These are phyloP conservation scores for Monilinia aucupariae DNA, from an alignment of 2,329 filamentous ascomycete genomes.

Conservation along the genomic window DNA sequence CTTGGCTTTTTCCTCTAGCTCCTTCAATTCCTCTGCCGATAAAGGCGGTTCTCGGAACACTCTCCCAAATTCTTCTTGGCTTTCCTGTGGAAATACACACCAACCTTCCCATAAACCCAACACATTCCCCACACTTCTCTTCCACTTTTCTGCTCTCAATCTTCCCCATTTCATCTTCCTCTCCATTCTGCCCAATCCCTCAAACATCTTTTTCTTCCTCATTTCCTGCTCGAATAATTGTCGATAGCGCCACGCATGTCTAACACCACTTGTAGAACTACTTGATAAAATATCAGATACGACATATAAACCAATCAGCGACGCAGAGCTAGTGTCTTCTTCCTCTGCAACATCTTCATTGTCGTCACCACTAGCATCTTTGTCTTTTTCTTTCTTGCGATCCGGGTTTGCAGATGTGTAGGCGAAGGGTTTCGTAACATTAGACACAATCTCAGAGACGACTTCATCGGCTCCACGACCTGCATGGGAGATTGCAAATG, in stretches of 20 bases:
- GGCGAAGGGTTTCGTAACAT: slow-evolving; percentile 71
- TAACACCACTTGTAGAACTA: slow-evolving; percentile 56
- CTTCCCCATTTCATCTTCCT: slow-evolving; percentile 60
- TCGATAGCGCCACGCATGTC: slow-evolving; percentile 65
- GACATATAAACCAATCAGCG: slow-evolving; percentile 76
- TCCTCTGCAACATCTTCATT: slow-evolving; percentile 42
- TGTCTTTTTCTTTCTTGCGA: slow-evolving; percentile 37
- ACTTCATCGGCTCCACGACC: slow-evolving; percentile 83
- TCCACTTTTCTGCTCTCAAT: slow-evolving; percentile 61
- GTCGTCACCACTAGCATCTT: slow-evolving; percentile 35
- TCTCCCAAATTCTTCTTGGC: slow-evolving; percentile 63
- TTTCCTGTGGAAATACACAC: slow-evolving; percentile 68
- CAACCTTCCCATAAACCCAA: slow-evolving; percentile 59
- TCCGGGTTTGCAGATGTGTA: slow-evolving; percentile 66
- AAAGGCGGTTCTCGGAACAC: slow-evolving; percentile 67
- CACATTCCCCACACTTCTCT: slow-evolving; percentile 51
- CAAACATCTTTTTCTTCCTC: slow-evolving; percentile 54
- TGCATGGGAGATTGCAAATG: slow-evolving; percentile 84
- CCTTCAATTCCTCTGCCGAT: slow-evolving; percentile 38
- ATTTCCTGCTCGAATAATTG: slow-evolving; percentile 59
- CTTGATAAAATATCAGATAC: slow-evolving; percentile 64
- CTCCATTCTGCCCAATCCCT: slow-evolving; percentile 57
- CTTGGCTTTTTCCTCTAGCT: slow-evolving; percentile 34
- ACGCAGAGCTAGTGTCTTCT: slow-evolving; percentile 64
- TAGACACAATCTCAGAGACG: slow-evolving; percentile 79